Percentiles rank a stretch among this genome's conserved stretches.
These are phyloP conservation scores for Lachancea thermotolerans DNA, from an alignment of 805 yeast species.

Conservation along the genomic window DNA sequence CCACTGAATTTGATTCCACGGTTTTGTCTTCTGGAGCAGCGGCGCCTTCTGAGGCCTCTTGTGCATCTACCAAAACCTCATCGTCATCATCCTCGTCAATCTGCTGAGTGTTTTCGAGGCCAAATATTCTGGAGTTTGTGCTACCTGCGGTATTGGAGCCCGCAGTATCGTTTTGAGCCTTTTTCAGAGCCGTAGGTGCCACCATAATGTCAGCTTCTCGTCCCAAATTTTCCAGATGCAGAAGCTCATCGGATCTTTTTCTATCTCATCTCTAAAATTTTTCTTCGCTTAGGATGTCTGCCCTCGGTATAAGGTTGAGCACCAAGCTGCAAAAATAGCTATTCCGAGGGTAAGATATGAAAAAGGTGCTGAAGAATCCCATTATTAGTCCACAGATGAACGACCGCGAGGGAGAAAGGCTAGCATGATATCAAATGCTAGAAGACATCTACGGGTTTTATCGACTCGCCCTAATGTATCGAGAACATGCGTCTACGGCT, in stretches of 20 bases:
- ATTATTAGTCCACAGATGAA: too few species aligned
- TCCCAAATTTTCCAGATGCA: not conserved
- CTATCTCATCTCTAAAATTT: conserved; percentile 12
- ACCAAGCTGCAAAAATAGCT: not conserved
- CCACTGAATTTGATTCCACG: conserved; percentile 25
- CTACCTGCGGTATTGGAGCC: conserved; percentile 1
- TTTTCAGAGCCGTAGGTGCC: conserved; percentile 41
- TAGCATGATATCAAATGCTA: too few species aligned
- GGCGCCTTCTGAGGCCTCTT: conserved; percentile 16
- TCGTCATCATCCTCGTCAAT: conserved; percentile 34
- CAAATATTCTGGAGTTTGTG: conserved; percentile 27
- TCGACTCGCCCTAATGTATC: too few species aligned
- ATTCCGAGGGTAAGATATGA: too few species aligned
- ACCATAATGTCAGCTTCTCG: conserved; percentile 31
- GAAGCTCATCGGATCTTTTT: conserved; percentile 15
- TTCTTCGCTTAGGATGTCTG: conserved; percentile 1
- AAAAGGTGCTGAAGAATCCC: too few species aligned
- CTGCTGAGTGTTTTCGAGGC: conserved; percentile 23
- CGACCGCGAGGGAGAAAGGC: too few species aligned
- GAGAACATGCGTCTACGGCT: too few species aligned
- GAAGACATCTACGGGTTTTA: too few species aligned
- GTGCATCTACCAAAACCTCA: conserved; percentile 36
- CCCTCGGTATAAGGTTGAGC: not conserved
- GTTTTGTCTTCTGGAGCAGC: conserved; percentile 17
- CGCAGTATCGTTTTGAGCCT: conserved; percentile 4